phyloP scores from a whole-genome alignment of 2,329 filamentous ascomycete species.

The Clonostachys solani region DNA sequence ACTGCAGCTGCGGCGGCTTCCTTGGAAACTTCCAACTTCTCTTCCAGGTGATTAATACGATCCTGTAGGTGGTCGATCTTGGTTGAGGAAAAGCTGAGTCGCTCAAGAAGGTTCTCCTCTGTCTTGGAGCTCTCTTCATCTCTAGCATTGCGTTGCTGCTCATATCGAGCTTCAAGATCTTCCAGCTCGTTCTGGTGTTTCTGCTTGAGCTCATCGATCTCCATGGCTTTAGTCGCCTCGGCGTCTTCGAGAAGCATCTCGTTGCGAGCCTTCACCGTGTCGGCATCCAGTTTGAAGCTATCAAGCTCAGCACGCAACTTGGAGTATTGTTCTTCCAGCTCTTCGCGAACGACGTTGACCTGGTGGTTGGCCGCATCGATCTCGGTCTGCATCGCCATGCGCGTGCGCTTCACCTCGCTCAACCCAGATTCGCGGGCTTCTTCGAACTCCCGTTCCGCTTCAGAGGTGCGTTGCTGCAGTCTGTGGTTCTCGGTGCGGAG shows the following conservation, averaged over 20 bases:
- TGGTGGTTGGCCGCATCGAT: constrained; percentile 81
- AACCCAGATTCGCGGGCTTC: constrained; percentile 78
- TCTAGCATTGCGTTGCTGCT: constrained; percentile 67
- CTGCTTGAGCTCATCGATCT: constrained; percentile 42
- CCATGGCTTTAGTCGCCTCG: constrained; percentile 60
- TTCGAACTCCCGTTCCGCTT: constrained; percentile 77
- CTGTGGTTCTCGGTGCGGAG: constrained; percentile 65
- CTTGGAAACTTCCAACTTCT: constrained; percentile 86
- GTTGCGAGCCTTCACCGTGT: constrained; percentile 74
- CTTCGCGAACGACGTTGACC: constrained; percentile 76
- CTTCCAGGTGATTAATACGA: constrained; percentile 78
- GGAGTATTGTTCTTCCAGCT: constrained; percentile 75
- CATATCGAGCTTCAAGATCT: constrained; percentile 71
- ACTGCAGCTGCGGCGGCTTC: constrained; percentile 81
- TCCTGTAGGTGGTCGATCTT: constrained; percentile 86
- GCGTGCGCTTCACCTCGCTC: constrained; percentile 76
- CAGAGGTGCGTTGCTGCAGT: constrained; percentile 63
- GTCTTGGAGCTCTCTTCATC: constrained; percentile 78
- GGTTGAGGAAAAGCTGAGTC: constrained; percentile 75
- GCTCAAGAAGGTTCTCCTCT: constrained; percentile 76
- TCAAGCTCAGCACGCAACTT: constrained; percentile 74
- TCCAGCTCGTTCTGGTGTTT: constrained; percentile 68
- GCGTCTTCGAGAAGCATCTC: constrained; percentile 84
- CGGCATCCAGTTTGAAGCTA: constrained; percentile 70
- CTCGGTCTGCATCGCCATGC: constrained; percentile 74